phyloP scores from a whole-genome alignment of 257 asterid species.

The Orobanche coerulescens region DNA sequence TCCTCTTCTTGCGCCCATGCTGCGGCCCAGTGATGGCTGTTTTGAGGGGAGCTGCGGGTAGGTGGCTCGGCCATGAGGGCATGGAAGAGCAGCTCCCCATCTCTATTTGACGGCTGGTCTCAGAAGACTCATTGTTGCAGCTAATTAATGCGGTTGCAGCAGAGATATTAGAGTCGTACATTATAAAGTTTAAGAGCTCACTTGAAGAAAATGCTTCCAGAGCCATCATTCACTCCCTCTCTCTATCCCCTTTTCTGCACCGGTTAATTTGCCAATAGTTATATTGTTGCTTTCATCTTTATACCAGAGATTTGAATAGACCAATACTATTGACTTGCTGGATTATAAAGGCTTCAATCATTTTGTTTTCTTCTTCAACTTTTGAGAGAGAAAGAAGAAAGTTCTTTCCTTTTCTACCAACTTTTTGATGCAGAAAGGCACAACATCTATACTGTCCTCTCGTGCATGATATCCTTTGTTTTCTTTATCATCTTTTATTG shows the following conservation, averaged over 20 bases:
- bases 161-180: conserved; percentile 47
- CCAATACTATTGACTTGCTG: conserved; percentile 49
- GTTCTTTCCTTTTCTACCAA: conserved; percentile 28
- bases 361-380: conserved; percentile 52
- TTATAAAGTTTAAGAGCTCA: conserved; percentile 66
- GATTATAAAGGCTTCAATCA: conserved; percentile 45
- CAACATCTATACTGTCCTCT: conserved; percentile 41
- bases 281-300: conserved; percentile 32
- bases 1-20: conserved; percentile 62
- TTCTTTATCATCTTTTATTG: background rate
- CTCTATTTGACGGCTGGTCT: too few species aligned
- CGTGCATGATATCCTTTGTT: conserved; percentile 34
- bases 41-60: too few species aligned
- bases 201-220: conserved; percentile 70
- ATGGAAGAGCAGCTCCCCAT: conserved; percentile 29
- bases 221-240: too few species aligned
- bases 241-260: background rate
- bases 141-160: conserved; percentile 27
- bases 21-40: conserved; percentile 23
- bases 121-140: too few species aligned
- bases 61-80: background rate
- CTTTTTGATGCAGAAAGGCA: conserved; percentile 45
- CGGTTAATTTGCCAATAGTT: background rate
- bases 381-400: background rate
- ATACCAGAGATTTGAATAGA: conserved; percentile 34